phyloP scores from a whole-genome alignment of 1,284 basidiomycete genomes.

The Sparassis latifolia region DNA sequence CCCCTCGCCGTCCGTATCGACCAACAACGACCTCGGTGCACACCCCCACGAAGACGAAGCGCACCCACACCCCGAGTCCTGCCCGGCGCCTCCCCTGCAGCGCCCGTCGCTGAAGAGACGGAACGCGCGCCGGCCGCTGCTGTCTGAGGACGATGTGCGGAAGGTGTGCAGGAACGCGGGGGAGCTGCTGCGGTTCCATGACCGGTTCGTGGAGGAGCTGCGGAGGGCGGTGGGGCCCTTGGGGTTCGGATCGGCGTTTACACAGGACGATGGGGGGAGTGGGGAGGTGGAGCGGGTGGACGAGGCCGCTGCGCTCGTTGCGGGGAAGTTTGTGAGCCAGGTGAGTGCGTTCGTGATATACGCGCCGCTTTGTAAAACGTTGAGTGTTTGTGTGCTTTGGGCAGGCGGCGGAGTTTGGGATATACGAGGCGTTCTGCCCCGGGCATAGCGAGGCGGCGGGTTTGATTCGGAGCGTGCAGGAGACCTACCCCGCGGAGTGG shows the following conservation, averaged over 20 bases:
- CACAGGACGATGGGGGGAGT: constrained; percentile 8
- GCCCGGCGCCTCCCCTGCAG: constrained; percentile 3
- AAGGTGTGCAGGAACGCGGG: constrained; percentile 66
- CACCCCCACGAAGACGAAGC: constrained; percentile 1
- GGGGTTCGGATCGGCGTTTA: constrained; percentile 28
- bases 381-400: neutral
- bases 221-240: constrained; percentile 47
- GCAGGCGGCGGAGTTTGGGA: constrained; percentile 69
- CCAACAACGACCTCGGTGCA: constrained; percentile 5
- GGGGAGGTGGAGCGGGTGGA: constrained; percentile 16
- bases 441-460: constrained; percentile 77
- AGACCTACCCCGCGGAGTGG: constrained; percentile 65
- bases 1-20: constrained; percentile 11
- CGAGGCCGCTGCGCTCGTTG: constrained; percentile 18
- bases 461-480: constrained; percentile 58
- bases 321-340: constrained; percentile 20
- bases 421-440: constrained; percentile 81
- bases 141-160: constrained; percentile 49
- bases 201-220: constrained; percentile 59
- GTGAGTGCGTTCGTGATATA: constrained; percentile 11
- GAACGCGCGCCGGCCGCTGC: constrained; percentile 26
- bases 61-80: neutral
- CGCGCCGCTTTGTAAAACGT: neutral
- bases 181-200: constrained; percentile 71
- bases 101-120: constrained; percentile 32